phyloP scores from a whole-genome alignment of 257 asterid genomes.

The Solanum ahanhuiri region DNA sequence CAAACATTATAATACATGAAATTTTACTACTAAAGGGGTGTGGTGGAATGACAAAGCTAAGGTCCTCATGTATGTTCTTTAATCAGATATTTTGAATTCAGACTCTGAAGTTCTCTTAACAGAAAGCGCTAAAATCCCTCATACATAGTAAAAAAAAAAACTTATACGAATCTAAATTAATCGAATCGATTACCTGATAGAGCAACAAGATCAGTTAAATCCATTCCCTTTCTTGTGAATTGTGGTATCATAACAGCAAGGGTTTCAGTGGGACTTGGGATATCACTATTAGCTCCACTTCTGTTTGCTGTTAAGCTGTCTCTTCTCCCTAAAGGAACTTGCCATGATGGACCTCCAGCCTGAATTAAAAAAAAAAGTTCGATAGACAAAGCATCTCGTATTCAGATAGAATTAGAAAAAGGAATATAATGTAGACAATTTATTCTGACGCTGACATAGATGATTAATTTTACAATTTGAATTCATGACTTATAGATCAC shows the following conservation, averaged over 20 bases:
- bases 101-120: background rate
- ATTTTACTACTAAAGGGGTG: background rate
- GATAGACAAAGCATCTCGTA: background rate
- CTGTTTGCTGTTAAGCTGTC: slow-evolving; percentile 23
- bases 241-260: background rate
- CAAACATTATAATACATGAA: background rate
- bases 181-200: slow-evolving; percentile 15
- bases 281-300: slow-evolving; percentile 1
- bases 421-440: background rate
- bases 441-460: background rate
- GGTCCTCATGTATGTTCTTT: background rate
- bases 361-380: background rate
- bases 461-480: background rate
- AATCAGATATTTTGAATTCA: background rate
- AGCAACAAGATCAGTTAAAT: slow-evolving; percentile 25
- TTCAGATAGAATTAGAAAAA: background rate
- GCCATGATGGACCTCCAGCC: slow-evolving; percentile 26
- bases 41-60: background rate
- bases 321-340: slow-evolving; percentile 21
- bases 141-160: too few species aligned
- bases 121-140: background rate
- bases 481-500: background rate
- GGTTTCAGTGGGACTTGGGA: slow-evolving; percentile 14
- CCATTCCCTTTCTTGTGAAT: slow-evolving; percentile 11
- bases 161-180: background rate